Evolutionary conservation across 2,329 filamentous ascomycete species (phyloP), one percentile per base, ranked within the genome.

Genomic region (Colletotrichum orchidophilum): DNA sequence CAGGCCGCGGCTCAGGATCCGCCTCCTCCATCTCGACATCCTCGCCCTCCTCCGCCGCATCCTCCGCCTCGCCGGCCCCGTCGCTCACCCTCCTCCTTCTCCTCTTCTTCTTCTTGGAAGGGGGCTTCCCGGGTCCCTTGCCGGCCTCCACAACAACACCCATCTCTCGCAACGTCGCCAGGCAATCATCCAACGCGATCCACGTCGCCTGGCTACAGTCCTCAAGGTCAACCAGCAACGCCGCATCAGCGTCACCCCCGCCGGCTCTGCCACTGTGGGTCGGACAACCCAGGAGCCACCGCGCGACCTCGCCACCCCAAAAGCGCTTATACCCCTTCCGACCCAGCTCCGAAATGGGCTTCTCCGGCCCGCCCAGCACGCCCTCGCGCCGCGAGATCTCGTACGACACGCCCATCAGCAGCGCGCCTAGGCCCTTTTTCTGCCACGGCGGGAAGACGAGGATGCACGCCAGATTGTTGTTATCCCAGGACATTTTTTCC

Each of bases 401-500:
- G 81, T 99, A 99, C 46, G 94, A 97, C 2, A 96, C 90, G 5
- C 94, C 95, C 90, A 99, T 98, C 35, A 99, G 87, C 61, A 98
- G 84, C 62, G 94, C 91, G 0, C 96, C 96, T 0, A 98, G 87
- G 1, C 96, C 95, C 74, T 94, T 95, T 73, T 93, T 92, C 81
- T 98, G 96, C 91, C 96, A 98, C 0, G 96, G 96, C 1, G 96
- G 96, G 78, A 98, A 98, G 18, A 98, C 89, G 7, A 98, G 87
- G 75, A 99, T 99, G 79, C 96, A 99, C 1, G 96, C 96, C 5
- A 99, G 87, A 75, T 98, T 99, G 81, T 99, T 98, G 77, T 96
- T 95, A 78, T 99, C 96, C 96, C 96, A 99, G 3, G 94, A 97
- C 86, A 98, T 93, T 81, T 98, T 98, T 81, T 99, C 96, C 80